Percentiles rank a stretch among this genome's conserved stretches.
Conservation (phyloP, 192 early-diverging fungal genomes). For the Glomus cerebriforme region DNA sequence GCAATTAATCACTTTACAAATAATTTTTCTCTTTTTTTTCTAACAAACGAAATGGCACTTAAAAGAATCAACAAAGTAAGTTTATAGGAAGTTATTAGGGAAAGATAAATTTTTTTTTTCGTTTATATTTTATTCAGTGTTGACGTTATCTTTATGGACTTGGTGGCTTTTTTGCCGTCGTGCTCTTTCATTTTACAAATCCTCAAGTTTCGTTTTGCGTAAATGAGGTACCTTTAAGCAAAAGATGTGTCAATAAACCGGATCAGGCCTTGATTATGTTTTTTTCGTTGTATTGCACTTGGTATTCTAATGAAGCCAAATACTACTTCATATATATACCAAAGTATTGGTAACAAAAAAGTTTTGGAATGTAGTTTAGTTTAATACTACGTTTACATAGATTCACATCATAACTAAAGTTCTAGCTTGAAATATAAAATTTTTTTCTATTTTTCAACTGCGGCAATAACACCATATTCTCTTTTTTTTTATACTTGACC, state of each 20-base stretch:
- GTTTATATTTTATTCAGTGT: no score
- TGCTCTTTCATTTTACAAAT: conserved; percentile 30
- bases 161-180: neutral
- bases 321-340: neutral
- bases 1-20: neutral
- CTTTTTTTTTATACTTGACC: neutral
- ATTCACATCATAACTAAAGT: neutral
- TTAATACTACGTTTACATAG: neutral
- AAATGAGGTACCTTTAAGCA: neutral
- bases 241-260: neutral
- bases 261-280: neutral
- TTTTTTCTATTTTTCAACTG: neutral
- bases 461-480: neutral
- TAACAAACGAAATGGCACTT: conserved; percentile 74
- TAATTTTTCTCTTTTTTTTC: neutral
- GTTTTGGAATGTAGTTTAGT: neutral
- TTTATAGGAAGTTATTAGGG: neutral
- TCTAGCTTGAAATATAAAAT: neutral
- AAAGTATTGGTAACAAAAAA: neutral
- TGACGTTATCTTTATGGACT: neutral
- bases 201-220: neutral
- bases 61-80: conserved; percentile 99
- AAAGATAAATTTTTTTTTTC: neutral
- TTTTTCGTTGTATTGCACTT: neutral
- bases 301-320: neutral